phyloP scores from a whole-genome alignment of 2,329 filamentous ascomycete genomes.

The Phoma sp. region DNA sequence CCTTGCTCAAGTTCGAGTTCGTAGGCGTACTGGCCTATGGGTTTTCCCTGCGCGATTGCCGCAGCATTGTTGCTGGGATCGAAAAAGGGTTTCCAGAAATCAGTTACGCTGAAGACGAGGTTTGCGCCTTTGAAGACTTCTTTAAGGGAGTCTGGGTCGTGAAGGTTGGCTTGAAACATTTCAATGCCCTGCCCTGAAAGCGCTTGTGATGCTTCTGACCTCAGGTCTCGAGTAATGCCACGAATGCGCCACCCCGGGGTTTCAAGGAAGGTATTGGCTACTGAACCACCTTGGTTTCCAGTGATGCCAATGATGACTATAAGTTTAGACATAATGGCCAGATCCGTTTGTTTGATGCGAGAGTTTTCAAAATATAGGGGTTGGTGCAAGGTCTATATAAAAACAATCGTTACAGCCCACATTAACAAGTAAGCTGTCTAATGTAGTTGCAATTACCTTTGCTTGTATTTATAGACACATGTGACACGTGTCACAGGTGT shows the following conservation, averaged over 20 bases:
- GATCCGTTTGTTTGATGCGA: no score
- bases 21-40: constrained; percentile 30
- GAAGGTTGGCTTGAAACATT: constrained; percentile 46
- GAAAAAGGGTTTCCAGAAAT: constrained; percentile 38
- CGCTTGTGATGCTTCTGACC: constrained; percentile 18
- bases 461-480: no score
- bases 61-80: constrained; percentile 21
- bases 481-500: no score
- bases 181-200: constrained; percentile 48
- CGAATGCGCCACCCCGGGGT: constrained; percentile 58
- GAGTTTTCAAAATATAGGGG: no score
- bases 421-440: no score
- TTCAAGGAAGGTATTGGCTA: constrained; percentile 47
- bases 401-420: no score
- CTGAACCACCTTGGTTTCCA: constrained; percentile 36
- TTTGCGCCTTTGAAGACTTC: constrained; percentile 48
- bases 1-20: constrained; percentile 37
- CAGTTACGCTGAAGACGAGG: constrained; percentile 51
- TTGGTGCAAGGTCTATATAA: no score
- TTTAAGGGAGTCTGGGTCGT: constrained; percentile 42
- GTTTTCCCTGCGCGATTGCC: constrained; percentile 25
- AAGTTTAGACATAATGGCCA: constrained; percentile 41
- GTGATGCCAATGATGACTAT: constrained; percentile 37
- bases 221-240: constrained; percentile 54
- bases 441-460: no score